Evolutionary conservation across 1,284 basidiomycete genomes (phyloP).

Genomic region (Trichosporon sp.): DNA sequence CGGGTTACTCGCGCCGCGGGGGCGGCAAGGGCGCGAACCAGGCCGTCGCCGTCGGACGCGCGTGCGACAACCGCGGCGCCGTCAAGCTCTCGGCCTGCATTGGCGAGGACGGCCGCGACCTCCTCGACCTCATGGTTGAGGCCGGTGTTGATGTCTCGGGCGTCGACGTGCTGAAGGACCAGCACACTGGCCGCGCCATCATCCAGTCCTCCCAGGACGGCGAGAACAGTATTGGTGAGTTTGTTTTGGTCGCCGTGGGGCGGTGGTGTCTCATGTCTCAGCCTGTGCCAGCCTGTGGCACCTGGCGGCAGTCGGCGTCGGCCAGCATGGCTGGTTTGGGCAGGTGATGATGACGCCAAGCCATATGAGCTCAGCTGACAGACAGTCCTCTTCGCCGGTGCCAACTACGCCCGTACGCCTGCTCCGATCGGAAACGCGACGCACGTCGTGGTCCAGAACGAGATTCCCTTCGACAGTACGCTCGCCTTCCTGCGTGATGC

Average conservation of each 20-base stretch:
- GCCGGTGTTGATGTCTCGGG: conserved; percentile 51
- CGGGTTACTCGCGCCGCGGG: conserved; percentile 50
- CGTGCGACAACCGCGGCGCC: conserved; percentile 38
- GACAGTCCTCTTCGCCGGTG: conserved; percentile 52
- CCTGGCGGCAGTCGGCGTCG: too few species aligned
- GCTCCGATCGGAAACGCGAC: conserved; percentile 36
- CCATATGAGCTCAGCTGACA: neutral
- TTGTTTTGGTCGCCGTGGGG: neutral
- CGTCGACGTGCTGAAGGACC: conserved; percentile 37
- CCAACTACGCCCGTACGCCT: conserved; percentile 42
- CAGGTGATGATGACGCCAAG: too few species aligned
- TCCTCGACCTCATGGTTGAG: conserved; percentile 36
- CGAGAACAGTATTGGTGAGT: conserved; percentile 56
- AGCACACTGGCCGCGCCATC: conserved; percentile 58
- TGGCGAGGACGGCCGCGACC: conserved; percentile 55
- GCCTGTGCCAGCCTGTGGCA: neutral
- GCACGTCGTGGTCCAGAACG: conserved; percentile 62
- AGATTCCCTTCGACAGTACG: conserved; percentile 61
- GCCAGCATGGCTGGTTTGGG: neutral
- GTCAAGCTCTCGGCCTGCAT: conserved; percentile 54
- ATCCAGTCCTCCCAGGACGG: conserved; percentile 58
- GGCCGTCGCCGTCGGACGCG: conserved; percentile 56
- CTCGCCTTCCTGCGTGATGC: conserved; percentile 53
- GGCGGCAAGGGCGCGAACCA: conserved; percentile 61
- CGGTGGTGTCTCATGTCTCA: neutral